A percentile compares a stretch with the other conserved stretches of the same genome.
Evolutionary conservation across 1,284 basidiomycete genomes (phyloP).

Genomic region (Apiotrichum siamense): DNA sequence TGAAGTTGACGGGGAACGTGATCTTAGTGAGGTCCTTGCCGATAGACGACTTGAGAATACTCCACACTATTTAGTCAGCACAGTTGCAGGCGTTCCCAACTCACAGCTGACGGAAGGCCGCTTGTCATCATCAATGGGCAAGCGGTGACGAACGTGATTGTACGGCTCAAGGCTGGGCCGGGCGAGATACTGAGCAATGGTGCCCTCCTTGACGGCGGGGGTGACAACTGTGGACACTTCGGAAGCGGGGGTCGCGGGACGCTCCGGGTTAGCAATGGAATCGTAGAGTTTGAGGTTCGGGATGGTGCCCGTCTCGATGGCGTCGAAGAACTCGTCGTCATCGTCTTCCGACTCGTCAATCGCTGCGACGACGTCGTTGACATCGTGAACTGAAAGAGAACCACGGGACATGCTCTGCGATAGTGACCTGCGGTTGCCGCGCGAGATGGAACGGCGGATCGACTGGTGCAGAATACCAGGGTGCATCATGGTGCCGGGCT

Average conservation of each 20-base stretch:
- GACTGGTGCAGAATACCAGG: background rate
- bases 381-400: constrained; percentile 32
- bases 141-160: constrained; percentile 56
- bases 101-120: constrained; percentile 71
- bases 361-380: constrained; percentile 35
- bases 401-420: constrained; percentile 8
- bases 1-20: constrained; percentile 88
- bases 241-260: background rate
- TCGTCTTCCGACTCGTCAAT: constrained; percentile 57
- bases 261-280: constrained; percentile 50
- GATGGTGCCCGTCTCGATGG: constrained; percentile 75
- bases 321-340: constrained; percentile 97
- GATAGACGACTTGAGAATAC: constrained; percentile 90
- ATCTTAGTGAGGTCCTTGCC: constrained; percentile 97
- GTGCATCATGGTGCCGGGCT: background rate
- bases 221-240: background rate
- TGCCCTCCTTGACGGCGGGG: constrained; percentile 7
- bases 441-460: constrained; percentile 5
- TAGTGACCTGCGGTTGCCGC: no score
- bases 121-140: constrained; percentile 71
- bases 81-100: constrained; percentile 25
- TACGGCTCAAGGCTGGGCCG: constrained; percentile 65
- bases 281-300: constrained; percentile 63
- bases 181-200: constrained; percentile 45
- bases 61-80: constrained; percentile 59